Base-by-base conservation (phyloP, 371 early-diverging fungal genomes). In the Nematocida sp. region DNA sequence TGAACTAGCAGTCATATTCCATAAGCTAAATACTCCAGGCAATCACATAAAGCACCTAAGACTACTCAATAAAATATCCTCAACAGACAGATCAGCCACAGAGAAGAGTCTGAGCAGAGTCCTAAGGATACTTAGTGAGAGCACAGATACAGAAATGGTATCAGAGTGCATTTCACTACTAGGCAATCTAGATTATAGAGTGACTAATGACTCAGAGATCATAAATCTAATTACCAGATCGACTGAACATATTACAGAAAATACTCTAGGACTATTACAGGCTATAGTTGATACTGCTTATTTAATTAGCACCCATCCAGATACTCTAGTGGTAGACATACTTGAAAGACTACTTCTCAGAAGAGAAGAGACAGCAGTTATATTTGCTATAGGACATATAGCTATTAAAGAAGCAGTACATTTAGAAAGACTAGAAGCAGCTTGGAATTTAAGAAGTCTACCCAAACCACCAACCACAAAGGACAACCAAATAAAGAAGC, bases 401-500 rank as follows among this genome's bases (percentile, higher is more conserved):
- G 80, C 76, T 2, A 38, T 82, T n/a, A 74, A 64, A 29, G 75
- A 81, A 43, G 58, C 75, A n/a, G 60, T 76, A 51, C 79, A 75
- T 52, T 41, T 82, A n/a, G 80, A 82, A 11, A 40, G 64, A 40
- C 23, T 82, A 31, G 82, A 82, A 43, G 65, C 65, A 29, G 63
- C 63, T 19, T 70, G 63, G 45, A 81, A 77, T 62, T 23, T 27
- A 2, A 61, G 63, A 13, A 46, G 60, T 41, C n/a, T n/a, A n/a
- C n/a, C n/a, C n/a, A 65, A 65, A 57, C 55, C 49, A 41, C 11
- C 19, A 3, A 60, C 15, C 32, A 17, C 40, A 0, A 5, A 31
- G 5, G 29, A 53, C 34, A 48, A 53, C 2, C 3, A 29, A 19
- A 38, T 7, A 13, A 58, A 61, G 31, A 65, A 65, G 25, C 17